A percentile compares a stretch with the other conserved stretches of the same genome.
phyloP scores from a whole-genome alignment of 768 basidiomycete genomes.

The Xerocomellus intermedius region DNA sequence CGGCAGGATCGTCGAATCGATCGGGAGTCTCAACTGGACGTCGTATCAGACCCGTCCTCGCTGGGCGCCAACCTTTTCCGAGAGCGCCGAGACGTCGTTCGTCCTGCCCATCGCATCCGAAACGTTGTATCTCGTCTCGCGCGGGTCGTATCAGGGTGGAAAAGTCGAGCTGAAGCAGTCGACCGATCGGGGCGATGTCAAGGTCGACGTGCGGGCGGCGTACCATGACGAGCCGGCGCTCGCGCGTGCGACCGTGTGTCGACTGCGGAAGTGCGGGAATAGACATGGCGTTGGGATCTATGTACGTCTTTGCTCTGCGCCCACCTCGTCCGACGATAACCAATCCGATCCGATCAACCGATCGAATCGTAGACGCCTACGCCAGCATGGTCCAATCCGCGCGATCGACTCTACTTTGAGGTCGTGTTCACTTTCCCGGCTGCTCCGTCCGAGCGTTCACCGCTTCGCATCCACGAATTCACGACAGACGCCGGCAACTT shows the following conservation, averaged over 20 bases:
- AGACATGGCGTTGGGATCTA: conserved; percentile 39
- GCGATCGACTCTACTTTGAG: conserved; percentile 25
- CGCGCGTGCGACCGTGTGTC: conserved; percentile 31
- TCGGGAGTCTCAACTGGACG: conserved; percentile 16
- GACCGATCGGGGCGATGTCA: conserved; percentile 11
- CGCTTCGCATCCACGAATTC: conserved; percentile 28
- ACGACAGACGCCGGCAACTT: conserved; percentile 31
- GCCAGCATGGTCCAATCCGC: background rate
- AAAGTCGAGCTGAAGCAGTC: conserved; percentile 18
- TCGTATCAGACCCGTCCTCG: conserved; percentile 4
- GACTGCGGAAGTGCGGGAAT: conserved; percentile 25
- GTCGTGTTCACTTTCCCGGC: conserved; percentile 33
- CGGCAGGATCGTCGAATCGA: conserved; percentile 15
- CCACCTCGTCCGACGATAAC: no score
- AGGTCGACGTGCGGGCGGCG: conserved; percentile 31
- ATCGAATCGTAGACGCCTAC: conserved; percentile 16
- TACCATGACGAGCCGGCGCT: conserved; percentile 26
- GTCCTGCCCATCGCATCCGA: conserved; percentile 30
- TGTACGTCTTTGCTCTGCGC: conserved; percentile 16
- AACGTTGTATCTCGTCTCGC: conserved; percentile 34
- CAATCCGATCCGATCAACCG: background rate
- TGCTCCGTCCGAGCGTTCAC: background rate
- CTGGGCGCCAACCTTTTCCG: conserved; percentile 18
- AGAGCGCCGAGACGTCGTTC: conserved; percentile 25
- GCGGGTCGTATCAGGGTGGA: conserved; percentile 30